A percentile compares a stretch with the other conserved stretches of the same genome.
Evolutionary conservation across 2,329 filamentous ascomycete species (phyloP).

Genomic region (Botryosphaeria dothidea): DNA sequence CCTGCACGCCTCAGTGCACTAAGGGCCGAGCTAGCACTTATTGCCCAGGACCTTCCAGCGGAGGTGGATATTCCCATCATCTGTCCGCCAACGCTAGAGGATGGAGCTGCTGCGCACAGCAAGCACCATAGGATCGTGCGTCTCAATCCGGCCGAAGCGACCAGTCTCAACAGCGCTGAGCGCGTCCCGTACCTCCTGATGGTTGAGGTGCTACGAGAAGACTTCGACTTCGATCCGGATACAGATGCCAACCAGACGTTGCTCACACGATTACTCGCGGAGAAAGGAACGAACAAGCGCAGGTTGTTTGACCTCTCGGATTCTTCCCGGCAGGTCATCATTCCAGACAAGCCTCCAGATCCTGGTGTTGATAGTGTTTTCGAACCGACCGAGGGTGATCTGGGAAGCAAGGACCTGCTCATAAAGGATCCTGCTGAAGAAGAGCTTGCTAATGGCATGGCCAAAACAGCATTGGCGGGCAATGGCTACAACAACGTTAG

Average conservation of each 20-base stretch:
- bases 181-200: constrained; percentile 83
- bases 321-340: constrained; percentile 52
- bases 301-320: constrained; percentile 60
- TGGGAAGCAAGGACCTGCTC: constrained; percentile 72
- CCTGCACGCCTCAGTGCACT: constrained; percentile 78
- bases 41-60: constrained; percentile 77
- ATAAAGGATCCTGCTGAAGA: constrained; percentile 57
- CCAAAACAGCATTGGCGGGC: not conserved
- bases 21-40: constrained; percentile 76
- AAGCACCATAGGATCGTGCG: constrained; percentile 81
- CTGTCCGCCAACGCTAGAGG: constrained; percentile 71
- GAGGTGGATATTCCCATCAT: constrained; percentile 84
- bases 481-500: constrained; percentile 1
- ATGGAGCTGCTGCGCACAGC: constrained; percentile 73
- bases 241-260: constrained; percentile 71
- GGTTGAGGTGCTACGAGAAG: constrained; percentile 78
- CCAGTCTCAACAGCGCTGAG: constrained; percentile 82
- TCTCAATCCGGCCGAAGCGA: constrained; percentile 80
- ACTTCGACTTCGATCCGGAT: constrained; percentile 80
- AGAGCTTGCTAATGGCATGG: constrained; percentile 25
- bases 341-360: constrained; percentile 46
- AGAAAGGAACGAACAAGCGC: constrained; percentile 60
- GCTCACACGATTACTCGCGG: constrained; percentile 63
- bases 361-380: constrained; percentile 71
- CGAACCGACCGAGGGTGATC: constrained; percentile 76